Percentiles rank a stretch among this genome's conserved stretches.
Evolutionary conservation across 768 basidiomycete species (phyloP).

Genomic region (Trametes cinnabarina): DNA sequence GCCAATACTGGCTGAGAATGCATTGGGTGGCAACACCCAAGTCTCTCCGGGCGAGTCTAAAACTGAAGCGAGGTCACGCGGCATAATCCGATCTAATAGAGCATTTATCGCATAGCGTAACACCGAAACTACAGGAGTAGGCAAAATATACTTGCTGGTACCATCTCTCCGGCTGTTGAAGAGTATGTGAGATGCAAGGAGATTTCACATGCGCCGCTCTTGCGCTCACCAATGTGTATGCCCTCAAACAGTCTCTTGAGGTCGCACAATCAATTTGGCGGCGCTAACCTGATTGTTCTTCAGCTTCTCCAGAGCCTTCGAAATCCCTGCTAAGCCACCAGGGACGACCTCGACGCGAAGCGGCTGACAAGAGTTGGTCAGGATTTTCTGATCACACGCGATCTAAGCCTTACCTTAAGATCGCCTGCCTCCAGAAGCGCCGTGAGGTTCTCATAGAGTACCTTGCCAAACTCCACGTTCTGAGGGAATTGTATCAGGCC

Average conservation of each 20-base stretch:
- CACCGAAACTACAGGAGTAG: too few species aligned
- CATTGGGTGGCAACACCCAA: too few species aligned
- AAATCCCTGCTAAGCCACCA: slow-evolving; percentile 14
- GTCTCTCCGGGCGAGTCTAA: too few species aligned
- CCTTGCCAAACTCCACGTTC: slow-evolving; percentile 8
- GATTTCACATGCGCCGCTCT: too few species aligned
- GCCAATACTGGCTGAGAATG: too few species aligned
- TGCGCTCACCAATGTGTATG: too few species aligned
- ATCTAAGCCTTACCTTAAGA: slow-evolving; percentile 20
- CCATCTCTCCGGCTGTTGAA: too few species aligned
- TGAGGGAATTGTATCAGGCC: slow-evolving; percentile 8
- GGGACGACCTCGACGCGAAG: slow-evolving; percentile 19
- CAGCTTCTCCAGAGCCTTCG: slow-evolving; percentile 16
- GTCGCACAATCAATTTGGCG: slow-evolving; percentile 30
- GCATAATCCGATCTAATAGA: too few species aligned
- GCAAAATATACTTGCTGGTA: too few species aligned
- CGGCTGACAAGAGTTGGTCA: slow-evolving; percentile 14
- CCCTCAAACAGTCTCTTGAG: slow-evolving; percentile 5
- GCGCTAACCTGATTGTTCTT: slow-evolving; percentile 22
- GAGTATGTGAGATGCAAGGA: too few species aligned
- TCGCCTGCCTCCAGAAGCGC: slow-evolving; percentile 11
- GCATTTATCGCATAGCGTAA: background rate
- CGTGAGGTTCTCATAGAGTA: slow-evolving; percentile 14
- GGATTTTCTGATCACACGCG: background rate
- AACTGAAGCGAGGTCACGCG: too few species aligned